Percentiles rank a stretch among this genome's conserved stretches.
These are phyloP conservation scores for Suillus subluteus DNA, from an alignment of 768 basidiomycete species.

Conservation along the genomic window DNA sequence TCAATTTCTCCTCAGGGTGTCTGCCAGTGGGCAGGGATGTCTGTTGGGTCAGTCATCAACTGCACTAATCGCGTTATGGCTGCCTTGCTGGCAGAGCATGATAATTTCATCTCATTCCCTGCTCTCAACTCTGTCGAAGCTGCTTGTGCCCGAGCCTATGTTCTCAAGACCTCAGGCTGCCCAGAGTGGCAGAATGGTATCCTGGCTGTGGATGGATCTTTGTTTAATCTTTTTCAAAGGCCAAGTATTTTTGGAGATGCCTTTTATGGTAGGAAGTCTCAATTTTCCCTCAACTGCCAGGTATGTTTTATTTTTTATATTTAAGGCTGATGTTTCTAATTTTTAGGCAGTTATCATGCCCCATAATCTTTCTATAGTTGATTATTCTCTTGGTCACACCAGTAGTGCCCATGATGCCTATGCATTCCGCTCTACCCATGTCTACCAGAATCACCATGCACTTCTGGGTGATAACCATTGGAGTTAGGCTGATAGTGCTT, in stretches of 20 bases:
- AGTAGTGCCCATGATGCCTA: neutral
- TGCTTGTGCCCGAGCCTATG: too few relatives aligned
- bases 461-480: neutral
- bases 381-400: neutral
- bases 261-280: neutral
- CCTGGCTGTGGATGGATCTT: too few relatives aligned
- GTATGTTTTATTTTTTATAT: neutral
- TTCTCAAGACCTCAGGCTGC: too few relatives aligned
- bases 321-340: neutral
- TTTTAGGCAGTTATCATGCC: neutral
- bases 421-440: neutral
- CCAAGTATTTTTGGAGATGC: neutral
- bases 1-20: too few relatives aligned
- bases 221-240: neutral
- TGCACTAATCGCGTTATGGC: too few relatives aligned
- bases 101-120: too few relatives aligned
- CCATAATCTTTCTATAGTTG: neutral
- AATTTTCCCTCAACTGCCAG: neutral
- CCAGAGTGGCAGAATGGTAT: too few relatives aligned
- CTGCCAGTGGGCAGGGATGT: too few relatives aligned
- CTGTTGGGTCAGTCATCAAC: too few relatives aligned
- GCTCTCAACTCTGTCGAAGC: neutral
- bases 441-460: neutral
- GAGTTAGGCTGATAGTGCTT: neutral
- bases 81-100: too few relatives aligned